phyloP scores from a whole-genome alignment of 129 eudicot genomes.

The Centrapalus pauciflorus region DNA sequence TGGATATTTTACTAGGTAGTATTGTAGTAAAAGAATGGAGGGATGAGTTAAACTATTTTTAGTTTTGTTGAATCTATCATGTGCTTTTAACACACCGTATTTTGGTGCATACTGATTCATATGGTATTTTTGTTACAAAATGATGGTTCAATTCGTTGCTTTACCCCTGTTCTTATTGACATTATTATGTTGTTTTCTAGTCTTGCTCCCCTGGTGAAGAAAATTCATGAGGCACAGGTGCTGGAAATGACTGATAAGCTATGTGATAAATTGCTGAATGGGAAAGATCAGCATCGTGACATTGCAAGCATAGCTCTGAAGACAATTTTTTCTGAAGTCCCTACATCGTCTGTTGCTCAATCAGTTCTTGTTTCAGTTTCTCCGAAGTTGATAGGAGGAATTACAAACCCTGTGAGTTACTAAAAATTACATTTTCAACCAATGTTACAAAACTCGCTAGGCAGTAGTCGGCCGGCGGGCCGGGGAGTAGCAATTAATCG shows the following conservation, averaged over 20 bases:
- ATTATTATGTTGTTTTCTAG: constrained; percentile 36
- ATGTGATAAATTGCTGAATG: constrained; percentile 82
- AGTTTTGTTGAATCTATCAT: background rate
- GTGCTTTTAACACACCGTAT: background rate
- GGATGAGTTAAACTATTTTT: background rate
- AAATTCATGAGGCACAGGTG: constrained; percentile 65
- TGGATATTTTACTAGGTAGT: background rate
- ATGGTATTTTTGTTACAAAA: background rate
- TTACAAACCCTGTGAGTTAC: constrained; percentile 66
- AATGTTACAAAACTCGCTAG: background rate
- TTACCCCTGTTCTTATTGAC: constrained; percentile 3
- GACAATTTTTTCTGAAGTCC: constrained; percentile 91
- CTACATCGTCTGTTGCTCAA: constrained; percentile 60
- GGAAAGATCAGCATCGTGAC: constrained; percentile 92
- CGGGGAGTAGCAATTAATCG: too few species aligned
- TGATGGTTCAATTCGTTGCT: background rate
- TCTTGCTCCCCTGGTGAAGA: constrained; percentile 92
- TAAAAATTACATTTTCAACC: background rate
- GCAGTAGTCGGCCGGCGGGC: too few species aligned
- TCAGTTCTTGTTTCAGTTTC: constrained; percentile 73
- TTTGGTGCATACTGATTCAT: background rate
- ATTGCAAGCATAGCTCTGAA: constrained; percentile 97
- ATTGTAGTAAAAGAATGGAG: background rate
- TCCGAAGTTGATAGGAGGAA: constrained; percentile 84
- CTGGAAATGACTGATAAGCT: constrained; percentile 84